Evolutionary conservation across 768 basidiomycete genomes (phyloP).

Genomic region (Pleurotus pulmonarius): DNA sequence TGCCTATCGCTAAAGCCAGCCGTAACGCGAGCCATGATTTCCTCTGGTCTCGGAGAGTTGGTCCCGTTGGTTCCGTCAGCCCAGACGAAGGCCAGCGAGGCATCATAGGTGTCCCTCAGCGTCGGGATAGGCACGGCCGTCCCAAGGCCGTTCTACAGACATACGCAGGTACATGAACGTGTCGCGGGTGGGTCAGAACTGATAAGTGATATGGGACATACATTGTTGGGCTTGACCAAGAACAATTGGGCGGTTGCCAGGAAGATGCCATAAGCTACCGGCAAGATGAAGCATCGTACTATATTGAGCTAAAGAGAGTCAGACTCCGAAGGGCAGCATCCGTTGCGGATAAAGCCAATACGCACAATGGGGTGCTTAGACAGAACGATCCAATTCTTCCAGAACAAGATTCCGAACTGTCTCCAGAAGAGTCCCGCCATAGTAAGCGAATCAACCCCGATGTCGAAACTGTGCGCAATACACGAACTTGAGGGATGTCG

Average conservation of each 20-base stretch:
- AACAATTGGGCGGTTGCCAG: constrained; percentile 62
- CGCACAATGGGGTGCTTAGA: constrained; percentile 63
- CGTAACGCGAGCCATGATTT: constrained; percentile 61
- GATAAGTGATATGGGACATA: constrained; percentile 25
- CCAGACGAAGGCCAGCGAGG: constrained; percentile 57
- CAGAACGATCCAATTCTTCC: constrained; percentile 76
- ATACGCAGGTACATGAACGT: no score
- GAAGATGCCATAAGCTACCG: constrained; percentile 65
- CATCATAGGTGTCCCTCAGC: constrained; percentile 48
- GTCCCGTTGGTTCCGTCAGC: constrained; percentile 60
- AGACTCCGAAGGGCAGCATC: background rate
- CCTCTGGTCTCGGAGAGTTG: constrained; percentile 48
- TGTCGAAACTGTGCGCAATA: background rate
- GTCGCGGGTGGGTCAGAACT: no score
- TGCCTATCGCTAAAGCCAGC: constrained; percentile 46
- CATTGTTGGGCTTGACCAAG: constrained; percentile 56
- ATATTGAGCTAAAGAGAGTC: constrained; percentile 44
- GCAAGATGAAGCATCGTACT: constrained; percentile 58
- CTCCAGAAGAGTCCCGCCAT: constrained; percentile 49
- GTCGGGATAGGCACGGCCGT: constrained; percentile 44
- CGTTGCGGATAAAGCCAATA: constrained; percentile 10
- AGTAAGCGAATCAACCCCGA: background rate
- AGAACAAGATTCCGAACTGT: constrained; percentile 56
- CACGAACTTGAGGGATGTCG: background rate
- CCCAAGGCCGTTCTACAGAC: constrained; percentile 59